phyloP scores from a whole-genome alignment of 1,139 yeast genomes.

The Candida smagusa region DNA sequence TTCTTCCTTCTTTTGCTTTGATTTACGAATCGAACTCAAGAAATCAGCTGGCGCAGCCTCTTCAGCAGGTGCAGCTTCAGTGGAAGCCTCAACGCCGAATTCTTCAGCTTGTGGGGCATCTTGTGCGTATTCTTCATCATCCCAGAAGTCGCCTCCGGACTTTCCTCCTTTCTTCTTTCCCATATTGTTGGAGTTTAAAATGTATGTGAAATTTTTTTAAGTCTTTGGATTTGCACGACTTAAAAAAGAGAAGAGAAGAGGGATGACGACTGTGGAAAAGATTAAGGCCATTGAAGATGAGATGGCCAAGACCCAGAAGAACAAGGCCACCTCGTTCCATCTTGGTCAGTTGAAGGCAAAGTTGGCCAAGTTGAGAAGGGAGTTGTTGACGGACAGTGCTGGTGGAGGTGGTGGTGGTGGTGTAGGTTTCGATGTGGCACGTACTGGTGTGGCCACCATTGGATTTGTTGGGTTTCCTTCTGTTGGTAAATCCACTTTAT shows the following conservation, averaged over 20 bases:
- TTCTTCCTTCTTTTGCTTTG: slow-evolving; percentile 71
- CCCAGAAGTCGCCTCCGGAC: slow-evolving; percentile 74
- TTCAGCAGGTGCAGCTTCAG: slow-evolving; percentile 20
- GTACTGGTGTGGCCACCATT: slow-evolving; percentile 96
- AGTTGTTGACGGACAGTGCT: slow-evolving; percentile 74
- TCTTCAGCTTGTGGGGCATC: slow-evolving; percentile 59
- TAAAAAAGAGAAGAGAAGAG: slow-evolving; percentile 1
- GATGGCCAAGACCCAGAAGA: slow-evolving; percentile 93
- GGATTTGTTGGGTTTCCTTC: slow-evolving; percentile 99
- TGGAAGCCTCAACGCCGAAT: slow-evolving; percentile 32
- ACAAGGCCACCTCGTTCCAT: slow-evolving; percentile 94
- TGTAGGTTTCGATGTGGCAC: slow-evolving; percentile 92
- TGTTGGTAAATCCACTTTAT: slow-evolving; percentile 91
- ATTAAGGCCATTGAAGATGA: slow-evolving; percentile 93
- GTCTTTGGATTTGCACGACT: neutral
- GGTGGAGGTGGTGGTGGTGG: slow-evolving; percentile 87
- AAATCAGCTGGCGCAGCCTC: slow-evolving; percentile 51
- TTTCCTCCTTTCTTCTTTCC: slow-evolving; percentile 54
- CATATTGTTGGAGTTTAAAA: slow-evolving; percentile 21
- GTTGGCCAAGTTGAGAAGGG: slow-evolving; percentile 90
- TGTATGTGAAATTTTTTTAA: slow-evolving; percentile 14
- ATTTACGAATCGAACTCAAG: slow-evolving; percentile 75
- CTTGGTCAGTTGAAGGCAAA: slow-evolving; percentile 96
- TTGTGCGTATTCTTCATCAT: slow-evolving; percentile 66
- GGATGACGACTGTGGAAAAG: slow-evolving; percentile 84